A percentile compares a stretch with the other conserved stretches of the same genome.
These are phyloP conservation scores for barley (Hordeum vulgare) DNA, from an alignment of 176 grass and related monocot species.

Conservation along the genomic window MorexV3_pseudomolecules_assembly NC_058520.1:320810894-320811393, in stretches of 20 bases:
- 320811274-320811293: background rate
- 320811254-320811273: constrained; percentile 19
- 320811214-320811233: background rate
- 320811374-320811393: constrained; percentile 5
- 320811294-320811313: background rate
- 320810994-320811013: too few species aligned
- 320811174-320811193: background rate
- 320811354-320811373: background rate
- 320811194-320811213: background rate
- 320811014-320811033: too few species aligned
- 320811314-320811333: background rate
- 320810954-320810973: too few species aligned
- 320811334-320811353: constrained; percentile 21
- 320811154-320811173: background rate
- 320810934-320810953: too few species aligned
- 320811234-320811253: constrained; percentile 15
- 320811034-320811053: too few species aligned
- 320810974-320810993: too few species aligned
- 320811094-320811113: too few species aligned
- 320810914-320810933: too few species aligned
- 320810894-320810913: too few species aligned
- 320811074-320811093: too few species aligned
- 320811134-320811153: background rate
- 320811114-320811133: too few species aligned
- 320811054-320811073: too few species aligned